Base-by-base conservation (phyloP, 2,329 filamentous ascomycete genomes). In the Calonectria pauciramosa region DNA sequence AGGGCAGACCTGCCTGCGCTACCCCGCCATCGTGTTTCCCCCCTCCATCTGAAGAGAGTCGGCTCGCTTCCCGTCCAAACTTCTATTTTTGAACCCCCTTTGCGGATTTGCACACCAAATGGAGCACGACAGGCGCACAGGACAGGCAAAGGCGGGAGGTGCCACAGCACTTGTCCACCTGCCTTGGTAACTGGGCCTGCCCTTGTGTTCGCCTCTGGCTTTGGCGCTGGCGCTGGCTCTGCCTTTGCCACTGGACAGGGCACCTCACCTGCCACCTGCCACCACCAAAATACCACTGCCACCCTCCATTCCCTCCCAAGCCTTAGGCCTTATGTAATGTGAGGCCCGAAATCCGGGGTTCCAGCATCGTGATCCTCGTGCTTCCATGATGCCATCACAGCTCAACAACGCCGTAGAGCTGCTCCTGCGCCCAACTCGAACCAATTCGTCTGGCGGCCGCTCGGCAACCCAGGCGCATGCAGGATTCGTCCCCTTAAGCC, bases 11-110 rank as follows among this genome's bases (percentile, higher is more conserved):
- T 23, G 34, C 52, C 63, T 56, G 41, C 76, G 44, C 52, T 80
- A 79, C 76, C 79, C 76, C 76, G 76, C 73, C 70, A 49, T 63
- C 30, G 18, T 63, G n/a, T 63, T 63, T 38, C 44, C 66, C 64
- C 67, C 70, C 60, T 72, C 32, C 30, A 66, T 69, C 70, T 77
- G 41, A 54, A 54, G 10, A 47, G 65, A 63, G 56, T 63, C 56
- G 56, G 56, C 56, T 54, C 60, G 41, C 34, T 41, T 69, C 72
- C 68, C 75, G 72, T 73, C 18, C 60, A 38, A 49, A 26, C 28
- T 75, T 68, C 72, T 75, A 76, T 71, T 71, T 70, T 77, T 75
- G 63, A 52, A 68, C 32, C 28, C 44, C 56, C 56, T 34, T 34
- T 20, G 28, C 63, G 73, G 72, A 76, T 80, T 78, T 71, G 60